Base-by-base conservation (phyloP, 768 basidiomycete genomes). In the Myochromella boudieri region DNA sequence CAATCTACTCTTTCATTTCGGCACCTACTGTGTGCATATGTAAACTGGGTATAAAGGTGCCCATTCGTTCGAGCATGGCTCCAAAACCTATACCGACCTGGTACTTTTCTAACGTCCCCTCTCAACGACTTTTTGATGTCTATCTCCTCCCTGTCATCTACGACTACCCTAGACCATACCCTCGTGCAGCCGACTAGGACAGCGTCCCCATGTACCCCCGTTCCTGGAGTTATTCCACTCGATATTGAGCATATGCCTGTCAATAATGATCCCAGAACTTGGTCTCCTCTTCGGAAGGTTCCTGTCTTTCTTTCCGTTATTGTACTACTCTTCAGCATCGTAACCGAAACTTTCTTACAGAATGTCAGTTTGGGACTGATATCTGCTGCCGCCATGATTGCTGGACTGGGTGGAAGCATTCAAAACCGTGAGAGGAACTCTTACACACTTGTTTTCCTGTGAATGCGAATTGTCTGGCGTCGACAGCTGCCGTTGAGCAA, bases 401-500 rank as follows among this genome's bases (percentile, higher is more conserved):
- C 80, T 9, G 82, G 82, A 2, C 66, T 85, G 10, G 72, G 72
- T 4, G 69, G 65, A 1, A 84, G 77, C 52, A 81, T 85, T 37
- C 83, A 84, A 57, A 87, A 84, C 62, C 84, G 82, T 84, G 49
- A 63, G 76, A 53, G 26, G 9, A 8, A 21, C 26, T n/a, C 21
- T 17, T 32, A 18, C 9, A 15, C 21, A 17, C 24, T 25, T 46
- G 8, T 42, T 26, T 18, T 10, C 28, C 18, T 8, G 24, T 22
- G 33, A 5, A n/a, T 15, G 21, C 22, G 8, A 21, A 11, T 22
- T 4, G 6, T 11, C n/a, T 6, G 8, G 12, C 6, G 11, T 8
- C n/a, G 27, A 3, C 47, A 89, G 87, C 87, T 33, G 78, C 82
- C 8, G 83, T 87, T 26, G 62, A 74, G 21, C 62, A 80, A 44